Evolutionary conservation across 768 basidiomycete species (phyloP).

Genomic region (Lactarius indigo): DNA sequence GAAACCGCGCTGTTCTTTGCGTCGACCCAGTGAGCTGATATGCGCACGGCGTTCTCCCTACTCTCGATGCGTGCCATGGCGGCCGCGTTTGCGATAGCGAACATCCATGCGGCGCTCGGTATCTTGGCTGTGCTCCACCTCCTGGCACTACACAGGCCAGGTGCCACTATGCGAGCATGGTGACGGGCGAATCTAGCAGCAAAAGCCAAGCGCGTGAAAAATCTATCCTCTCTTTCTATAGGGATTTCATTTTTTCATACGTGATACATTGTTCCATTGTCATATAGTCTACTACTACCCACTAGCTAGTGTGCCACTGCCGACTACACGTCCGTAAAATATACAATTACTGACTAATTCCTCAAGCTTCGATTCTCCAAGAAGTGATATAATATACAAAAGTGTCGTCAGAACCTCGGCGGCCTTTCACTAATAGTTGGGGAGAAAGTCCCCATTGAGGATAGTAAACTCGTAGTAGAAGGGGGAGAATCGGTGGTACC

Average conservation of each 20-base stretch:
- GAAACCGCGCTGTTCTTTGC: slow-evolving; percentile 61
- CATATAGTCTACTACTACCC: no score
- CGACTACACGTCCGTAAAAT: not conserved
- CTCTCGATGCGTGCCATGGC: slow-evolving; percentile 48
- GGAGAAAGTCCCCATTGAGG: not conserved
- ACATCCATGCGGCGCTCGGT: slow-evolving; percentile 75
- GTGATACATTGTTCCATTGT: not conserved
- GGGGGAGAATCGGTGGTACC: not conserved
- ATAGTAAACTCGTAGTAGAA: not conserved
- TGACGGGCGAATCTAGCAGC: slow-evolving; percentile 35
- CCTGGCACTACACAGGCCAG: slow-evolving; percentile 67
- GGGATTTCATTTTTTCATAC: not conserved
- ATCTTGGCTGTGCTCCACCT: slow-evolving; percentile 82
- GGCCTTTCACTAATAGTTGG: no score
- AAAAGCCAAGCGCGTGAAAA: not conserved
- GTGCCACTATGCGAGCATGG: slow-evolving; percentile 63
- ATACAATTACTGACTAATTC: not conserved
- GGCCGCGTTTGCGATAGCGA: slow-evolving; percentile 73
- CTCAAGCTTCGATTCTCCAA: not conserved
- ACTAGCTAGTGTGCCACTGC: no score
- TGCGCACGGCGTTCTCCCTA: slow-evolving; percentile 54
- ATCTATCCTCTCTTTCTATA: not conserved
- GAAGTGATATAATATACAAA: not conserved
- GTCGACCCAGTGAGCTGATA: slow-evolving; percentile 48
- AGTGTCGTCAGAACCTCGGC: no score